Evolutionary conservation across 2,329 filamentous ascomycete genomes (phyloP), one percentile per base, ranked within the genome.

Genomic region (Colletotrichum sp.): DNA sequence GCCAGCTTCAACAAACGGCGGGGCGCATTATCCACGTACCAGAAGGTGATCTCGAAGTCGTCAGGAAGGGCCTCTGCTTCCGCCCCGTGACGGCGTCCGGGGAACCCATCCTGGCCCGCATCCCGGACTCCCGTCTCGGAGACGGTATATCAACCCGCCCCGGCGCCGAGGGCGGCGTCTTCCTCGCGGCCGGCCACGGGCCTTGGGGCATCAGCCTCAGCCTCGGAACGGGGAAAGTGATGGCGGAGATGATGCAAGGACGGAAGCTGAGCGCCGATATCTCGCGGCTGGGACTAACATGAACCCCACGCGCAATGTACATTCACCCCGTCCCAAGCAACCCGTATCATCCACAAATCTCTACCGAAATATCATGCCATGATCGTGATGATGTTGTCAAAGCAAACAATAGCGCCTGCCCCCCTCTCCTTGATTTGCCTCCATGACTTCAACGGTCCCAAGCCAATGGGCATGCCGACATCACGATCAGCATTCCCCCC

Each of bases 1-100:
- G 85, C 9, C 84, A 86, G 81, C 80, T 94, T 66, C 88, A 87
- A 75, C 80, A 82, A 10, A 87, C 89, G 24, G 89, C 90, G 7
- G 83, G 80, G 43, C 84, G 83, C 30, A 84, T 93, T 60, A 82
- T 94, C 14, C 86, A 85, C 3, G 80, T 83, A 2, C 85, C 84
- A 6, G 80, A 82, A 1, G 86, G 90, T 57, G 90, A 92, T 64
- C 77, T 95, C 18, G 88, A 94, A 78, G 84, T 95, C 14, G 81
- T 95, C 13, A 88, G 93, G 43, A 89, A 93, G 78, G 91, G 91
- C 0, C 82, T 96, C 72, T 96, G 95, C 81, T 96, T 95, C 84
- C 89, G 95, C 14, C 94, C 95, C 0, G 90, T 94, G 4, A 93
- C 93, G 26, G 84, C 87, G 2, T 89, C 87, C 67, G 94, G 94